phyloP scores from a whole-genome alignment of 495 filamentous ascomycete species.

The Xylaria venustula region DNA sequence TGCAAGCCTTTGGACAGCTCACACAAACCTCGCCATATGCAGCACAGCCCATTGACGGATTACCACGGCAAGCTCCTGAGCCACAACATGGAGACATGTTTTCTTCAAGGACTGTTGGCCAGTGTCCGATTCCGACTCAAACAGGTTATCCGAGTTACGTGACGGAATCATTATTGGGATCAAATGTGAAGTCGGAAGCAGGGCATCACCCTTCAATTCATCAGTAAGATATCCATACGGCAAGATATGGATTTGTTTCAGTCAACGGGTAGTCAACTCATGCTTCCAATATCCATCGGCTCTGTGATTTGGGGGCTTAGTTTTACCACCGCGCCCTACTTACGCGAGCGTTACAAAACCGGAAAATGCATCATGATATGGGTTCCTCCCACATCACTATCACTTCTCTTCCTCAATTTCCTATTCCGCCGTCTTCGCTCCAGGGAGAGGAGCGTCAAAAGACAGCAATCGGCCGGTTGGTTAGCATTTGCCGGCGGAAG shows the following conservation, averaged over 20 bases:
- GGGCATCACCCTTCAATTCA: neutral
- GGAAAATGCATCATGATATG: too few species aligned
- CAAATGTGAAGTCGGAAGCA: slow-evolving; percentile 14
- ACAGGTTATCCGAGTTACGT: slow-evolving; percentile 16
- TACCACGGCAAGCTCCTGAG: slow-evolving; percentile 26
- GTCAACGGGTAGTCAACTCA: neutral
- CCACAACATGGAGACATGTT: slow-evolving; percentile 23
- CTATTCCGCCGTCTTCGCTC: neutral
- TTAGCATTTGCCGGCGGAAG: neutral
- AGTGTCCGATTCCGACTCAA: neutral
- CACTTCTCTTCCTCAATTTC: neutral
- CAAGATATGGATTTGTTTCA: too few species aligned
- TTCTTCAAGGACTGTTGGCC: slow-evolving; percentile 16
- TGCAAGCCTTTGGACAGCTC: slow-evolving; percentile 13
- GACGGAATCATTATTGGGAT: slow-evolving; percentile 11
- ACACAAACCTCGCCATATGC: slow-evolving; percentile 25
- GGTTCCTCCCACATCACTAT: neutral
- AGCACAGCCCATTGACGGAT: slow-evolving; percentile 23
- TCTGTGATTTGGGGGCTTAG: neutral
- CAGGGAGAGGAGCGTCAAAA: neutral
- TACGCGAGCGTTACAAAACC: neutral
- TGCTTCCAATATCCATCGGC: neutral
- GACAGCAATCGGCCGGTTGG: neutral
- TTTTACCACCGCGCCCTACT: neutral
- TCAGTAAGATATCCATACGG: neutral